Base-by-base conservation (phyloP, 176 grass and related monocot genomes). In the Oryza officinalis region DNA sequence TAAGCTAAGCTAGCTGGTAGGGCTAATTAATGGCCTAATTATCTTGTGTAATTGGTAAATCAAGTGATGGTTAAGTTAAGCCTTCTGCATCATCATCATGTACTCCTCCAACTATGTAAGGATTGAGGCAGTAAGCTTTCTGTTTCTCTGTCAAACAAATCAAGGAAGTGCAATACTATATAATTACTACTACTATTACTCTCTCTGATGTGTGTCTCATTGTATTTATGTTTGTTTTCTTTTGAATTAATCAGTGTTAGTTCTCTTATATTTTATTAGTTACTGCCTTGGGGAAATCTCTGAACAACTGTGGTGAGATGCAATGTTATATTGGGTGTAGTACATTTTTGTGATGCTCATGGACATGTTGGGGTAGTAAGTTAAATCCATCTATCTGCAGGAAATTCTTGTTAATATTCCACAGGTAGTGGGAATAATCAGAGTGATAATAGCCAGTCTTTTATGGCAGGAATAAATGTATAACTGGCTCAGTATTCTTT, bases 381-480 rank as follows among this genome's bases (percentile, higher is more conserved):
- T 61, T 44, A 74, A 49, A 80, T 74, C 69, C 31, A 27, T 50
- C 45, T 63, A 65, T 54, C 67, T 35, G 40, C 30, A 45, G 54
- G 57, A 77, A 81, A 77, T 78, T 77, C 33, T 79, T 38, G 44
- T 46, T n/a, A 38, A 86, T 89, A 77, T 89, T 86, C 88, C 67
- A 78, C 33, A 60, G 67, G 72, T 73, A 86, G 83, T 77, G 88
- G 80, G 84, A 86, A 90, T 90, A 90, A 86, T 25, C 38, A 26
- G 79, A 79, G 61, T 45, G 68, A 79, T 72, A 86, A 35, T 63
- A 83, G 12, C 84, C 84, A 31, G 84, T 86, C 84, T 90, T 88
- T 90, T 74, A 67, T 74, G 22, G 12, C 28, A 47, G 63, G 70
- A 80, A 80, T 75, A 88, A 52, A 71, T 2, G 27, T 8, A 86